Percentiles rank a stretch among this genome's conserved stretches.
phyloP scores from a whole-genome alignment of 768 basidiomycete genomes.

The Trametes cinnabarina region DNA sequence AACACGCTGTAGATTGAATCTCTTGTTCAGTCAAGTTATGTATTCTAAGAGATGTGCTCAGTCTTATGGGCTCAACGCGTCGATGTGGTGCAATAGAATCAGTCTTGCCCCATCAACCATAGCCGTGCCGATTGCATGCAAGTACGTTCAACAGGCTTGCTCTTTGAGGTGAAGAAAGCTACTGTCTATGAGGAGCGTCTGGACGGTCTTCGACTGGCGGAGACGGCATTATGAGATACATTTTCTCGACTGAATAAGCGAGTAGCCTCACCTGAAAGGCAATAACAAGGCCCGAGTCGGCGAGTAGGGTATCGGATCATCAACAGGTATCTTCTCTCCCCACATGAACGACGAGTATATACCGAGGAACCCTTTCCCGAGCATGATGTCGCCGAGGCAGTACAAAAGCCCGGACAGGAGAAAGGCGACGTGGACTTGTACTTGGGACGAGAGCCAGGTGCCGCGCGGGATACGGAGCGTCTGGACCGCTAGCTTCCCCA shows the following conservation, averaged over 20 bases:
- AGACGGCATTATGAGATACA: no score
- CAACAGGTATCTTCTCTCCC: neutral
- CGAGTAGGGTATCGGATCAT: neutral
- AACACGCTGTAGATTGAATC: constrained; percentile 43
- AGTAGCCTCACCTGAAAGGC: neutral
- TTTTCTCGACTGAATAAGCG: no score
- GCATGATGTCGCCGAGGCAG: constrained; percentile 20
- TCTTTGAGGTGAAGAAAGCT: no score
- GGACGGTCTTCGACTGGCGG: no score
- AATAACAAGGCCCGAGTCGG: neutral
- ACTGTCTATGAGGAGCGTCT: no score
- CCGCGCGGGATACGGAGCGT: constrained; percentile 9
- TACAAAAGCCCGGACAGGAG: constrained; percentile 17
- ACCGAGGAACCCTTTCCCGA: constrained; percentile 5
- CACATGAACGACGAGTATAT: constrained; percentile 1
- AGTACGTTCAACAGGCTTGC: no score
- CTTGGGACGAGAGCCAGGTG: constrained; percentile 18
- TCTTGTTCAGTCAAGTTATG: no score
- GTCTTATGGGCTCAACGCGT: no score
- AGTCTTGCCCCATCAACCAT: no score
- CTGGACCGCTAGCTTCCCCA: constrained; percentile 12
- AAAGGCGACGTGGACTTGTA: constrained; percentile 24
- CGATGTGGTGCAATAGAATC: no score
- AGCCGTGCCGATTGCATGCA: no score
- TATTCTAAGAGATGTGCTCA: no score